A percentile compares a stretch with the other conserved stretches of the same genome.
Evolutionary conservation across 305 asterid genomes (phyloP).

Genomic region (Solanum hybrid): DNA sequence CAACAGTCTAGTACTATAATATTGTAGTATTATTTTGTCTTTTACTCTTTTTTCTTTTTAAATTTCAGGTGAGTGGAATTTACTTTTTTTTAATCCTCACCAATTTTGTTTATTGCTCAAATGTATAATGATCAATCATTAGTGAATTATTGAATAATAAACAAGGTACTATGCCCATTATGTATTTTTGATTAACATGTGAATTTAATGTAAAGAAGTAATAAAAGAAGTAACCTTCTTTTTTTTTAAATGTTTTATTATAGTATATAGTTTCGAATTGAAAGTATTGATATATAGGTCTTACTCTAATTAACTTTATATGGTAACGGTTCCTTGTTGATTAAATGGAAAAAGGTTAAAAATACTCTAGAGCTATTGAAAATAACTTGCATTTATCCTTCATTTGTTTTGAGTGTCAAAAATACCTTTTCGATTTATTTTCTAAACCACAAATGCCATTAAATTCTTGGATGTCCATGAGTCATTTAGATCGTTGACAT

Average conservation of each 20-base stretch:
- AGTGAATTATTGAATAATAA: background rate
- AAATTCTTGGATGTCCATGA: background rate
- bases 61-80: background rate
- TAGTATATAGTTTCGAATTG: background rate
- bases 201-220: background rate
- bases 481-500: background rate
- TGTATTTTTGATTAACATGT: background rate
- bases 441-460: background rate
- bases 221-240: background rate
- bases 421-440: rapidly evolving
- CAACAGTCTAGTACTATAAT: background rate
- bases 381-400: background rate
- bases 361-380: too few relatives aligned
- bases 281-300: background rate
- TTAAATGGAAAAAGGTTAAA: too few relatives aligned
- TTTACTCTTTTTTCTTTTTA: background rate
- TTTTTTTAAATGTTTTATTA: background rate
- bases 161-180: background rate
- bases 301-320: background rate
- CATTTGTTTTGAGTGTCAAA: background rate
- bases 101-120: background rate
- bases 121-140: background rate
- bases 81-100: background rate
- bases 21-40: background rate
- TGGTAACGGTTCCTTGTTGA: background rate